Evolutionary conservation across 2,329 filamentous ascomycete genomes (phyloP).

Genomic region (Aspergillus sergii): DNA sequence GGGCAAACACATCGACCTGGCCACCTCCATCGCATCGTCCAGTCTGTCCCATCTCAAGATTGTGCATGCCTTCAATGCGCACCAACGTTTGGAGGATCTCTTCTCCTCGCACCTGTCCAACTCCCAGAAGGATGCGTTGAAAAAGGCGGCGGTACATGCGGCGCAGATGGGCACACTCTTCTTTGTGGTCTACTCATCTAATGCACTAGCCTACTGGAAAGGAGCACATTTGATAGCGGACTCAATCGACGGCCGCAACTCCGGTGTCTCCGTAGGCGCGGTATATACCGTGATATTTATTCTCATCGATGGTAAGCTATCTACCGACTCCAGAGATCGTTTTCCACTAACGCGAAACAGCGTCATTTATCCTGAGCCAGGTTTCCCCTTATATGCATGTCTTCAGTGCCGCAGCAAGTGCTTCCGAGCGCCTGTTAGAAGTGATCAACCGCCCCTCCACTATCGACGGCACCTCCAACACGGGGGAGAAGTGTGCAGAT

Average conservation of each 20-base stretch:
- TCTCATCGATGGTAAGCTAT: constrained; percentile 31
- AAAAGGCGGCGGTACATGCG: constrained; percentile 60
- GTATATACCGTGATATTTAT: constrained; percentile 44
- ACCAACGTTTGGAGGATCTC: constrained; percentile 59
- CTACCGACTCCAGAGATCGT: no score
- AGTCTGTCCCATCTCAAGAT: constrained; percentile 61
- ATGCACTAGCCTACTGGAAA: constrained; percentile 69
- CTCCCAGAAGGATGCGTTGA: constrained; percentile 56
- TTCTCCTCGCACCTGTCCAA: constrained; percentile 56
- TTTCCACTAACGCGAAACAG: constrained; percentile 8
- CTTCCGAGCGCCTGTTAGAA: constrained; percentile 60
- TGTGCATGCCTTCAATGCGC: constrained; percentile 66
- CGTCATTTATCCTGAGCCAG: constrained; percentile 42
- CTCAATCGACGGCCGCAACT: constrained; percentile 21
- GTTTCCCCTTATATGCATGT: constrained; percentile 46
- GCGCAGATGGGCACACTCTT: constrained; percentile 63
- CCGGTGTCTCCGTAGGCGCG: constrained; percentile 34
- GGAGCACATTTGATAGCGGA: constrained; percentile 59
- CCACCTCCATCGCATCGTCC: constrained; percentile 65
- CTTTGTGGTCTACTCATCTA: constrained; percentile 68
- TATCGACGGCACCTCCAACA: constrained; percentile 45
- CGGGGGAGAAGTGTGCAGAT: constrained; percentile 26
- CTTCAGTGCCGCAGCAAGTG: constrained; percentile 51
- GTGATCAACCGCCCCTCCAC: constrained; percentile 58
- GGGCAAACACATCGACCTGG: constrained; percentile 56